phyloP scores from a whole-genome alignment of 805 yeast species.

The Cephaloascus fragrans region DNA sequence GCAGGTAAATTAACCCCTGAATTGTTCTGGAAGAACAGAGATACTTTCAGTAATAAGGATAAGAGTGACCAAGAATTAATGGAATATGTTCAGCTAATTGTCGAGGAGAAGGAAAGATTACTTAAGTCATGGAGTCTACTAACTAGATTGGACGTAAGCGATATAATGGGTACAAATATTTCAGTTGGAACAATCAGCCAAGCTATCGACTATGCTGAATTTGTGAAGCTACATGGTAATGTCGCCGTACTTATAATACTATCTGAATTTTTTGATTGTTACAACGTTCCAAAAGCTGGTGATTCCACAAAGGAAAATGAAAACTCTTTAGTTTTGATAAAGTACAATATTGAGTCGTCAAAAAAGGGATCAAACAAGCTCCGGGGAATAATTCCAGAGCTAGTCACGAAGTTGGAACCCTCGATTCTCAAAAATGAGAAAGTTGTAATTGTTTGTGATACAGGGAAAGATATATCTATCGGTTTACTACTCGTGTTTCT shows the following conservation, averaged over 20 bases:
- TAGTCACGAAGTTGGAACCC: slow-evolving; percentile 19
- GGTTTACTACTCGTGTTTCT: slow-evolving; percentile 48
- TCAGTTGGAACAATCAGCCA: background rate
- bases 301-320: background rate
- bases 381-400: slow-evolving; percentile 33
- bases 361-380: slow-evolving; percentile 64
- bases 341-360: slow-evolving; percentile 17
- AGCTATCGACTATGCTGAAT: background rate
- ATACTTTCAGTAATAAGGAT: slow-evolving; percentile 12
- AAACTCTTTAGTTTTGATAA: slow-evolving; percentile 2
- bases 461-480: slow-evolving; percentile 57
- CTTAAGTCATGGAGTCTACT: no score
- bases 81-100: background rate
- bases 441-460: slow-evolving; percentile 45
- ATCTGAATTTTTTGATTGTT: slow-evolving; percentile 1
- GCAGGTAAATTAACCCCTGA: slow-evolving; percentile 42
- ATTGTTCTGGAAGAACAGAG: slow-evolving; percentile 44
- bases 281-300: slow-evolving; percentile 4
- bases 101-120: background rate
- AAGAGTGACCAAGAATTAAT: slow-evolving; percentile 19
- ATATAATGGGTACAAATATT: background rate
- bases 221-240: slow-evolving; percentile 5
- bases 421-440: slow-evolving; percentile 6
- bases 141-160: background rate
- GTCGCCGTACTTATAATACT: slow-evolving; percentile 6